A percentile compares a stretch with the other conserved stretches of the same genome.
Evolutionary conservation across 1,284 basidiomycete species (phyloP).

Genomic region (Irpex sp.): DNA sequence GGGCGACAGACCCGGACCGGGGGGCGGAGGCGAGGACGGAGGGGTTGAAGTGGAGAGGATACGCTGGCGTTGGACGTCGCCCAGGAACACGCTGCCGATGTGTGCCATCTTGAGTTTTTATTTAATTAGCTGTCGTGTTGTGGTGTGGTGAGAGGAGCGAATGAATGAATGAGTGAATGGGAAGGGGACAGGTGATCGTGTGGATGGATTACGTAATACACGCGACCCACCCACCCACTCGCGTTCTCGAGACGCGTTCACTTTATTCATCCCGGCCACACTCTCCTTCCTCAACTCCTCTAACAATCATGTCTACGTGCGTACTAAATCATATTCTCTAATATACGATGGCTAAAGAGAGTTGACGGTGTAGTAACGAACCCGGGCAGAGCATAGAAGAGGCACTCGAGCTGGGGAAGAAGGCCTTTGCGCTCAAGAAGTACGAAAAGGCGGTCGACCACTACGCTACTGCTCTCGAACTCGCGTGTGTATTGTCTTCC

Average conservation of each 20-base stretch:
- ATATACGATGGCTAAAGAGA: too few relatives aligned
- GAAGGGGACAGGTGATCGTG: not conserved
- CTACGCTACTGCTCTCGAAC: constrained; percentile 82
- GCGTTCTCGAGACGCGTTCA: not conserved
- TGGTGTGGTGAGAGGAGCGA: not conserved
- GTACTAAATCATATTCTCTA: not conserved
- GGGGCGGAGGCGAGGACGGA: constrained; percentile 58
- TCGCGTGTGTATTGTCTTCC: constrained; percentile 76
- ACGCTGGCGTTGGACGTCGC: constrained; percentile 62
- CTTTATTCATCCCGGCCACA: not conserved
- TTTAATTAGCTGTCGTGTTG: not conserved
- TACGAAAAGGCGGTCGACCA: constrained; percentile 84
- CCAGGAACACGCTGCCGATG: constrained; percentile 74
- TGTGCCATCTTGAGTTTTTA: not conserved
- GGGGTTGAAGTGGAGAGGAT: constrained; percentile 59
- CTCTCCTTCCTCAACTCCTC: not conserved
- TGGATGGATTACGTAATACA: constrained; percentile 8
- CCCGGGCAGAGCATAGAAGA: constrained; percentile 37
- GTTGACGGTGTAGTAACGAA: too few relatives aligned
- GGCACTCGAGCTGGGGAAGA: constrained; percentile 71
- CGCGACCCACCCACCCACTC: constrained; percentile 11
- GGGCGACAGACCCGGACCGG: constrained; percentile 20
- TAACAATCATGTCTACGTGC: not conserved
- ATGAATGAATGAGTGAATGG: not conserved
- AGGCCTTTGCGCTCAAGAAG: constrained; percentile 83